Evolutionary conservation across 495 filamentous ascomycete species (phyloP).

Genomic region (Lasiosphaeria ovina): DNA sequence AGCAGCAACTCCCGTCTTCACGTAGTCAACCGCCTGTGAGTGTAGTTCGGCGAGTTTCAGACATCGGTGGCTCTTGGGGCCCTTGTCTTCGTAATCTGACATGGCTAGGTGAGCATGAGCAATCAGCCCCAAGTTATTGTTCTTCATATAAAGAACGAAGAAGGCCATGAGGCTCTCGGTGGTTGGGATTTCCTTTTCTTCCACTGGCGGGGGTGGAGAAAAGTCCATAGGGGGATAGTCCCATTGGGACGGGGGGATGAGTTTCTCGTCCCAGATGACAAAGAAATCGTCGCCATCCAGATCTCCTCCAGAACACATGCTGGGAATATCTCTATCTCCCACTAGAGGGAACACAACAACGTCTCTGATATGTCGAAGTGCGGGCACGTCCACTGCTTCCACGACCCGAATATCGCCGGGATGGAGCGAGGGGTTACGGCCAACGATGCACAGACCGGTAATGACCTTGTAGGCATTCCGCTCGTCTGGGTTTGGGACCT

Average conservation of each 20-base stretch:
- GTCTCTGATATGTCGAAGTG: constrained; percentile 71
- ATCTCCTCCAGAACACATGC: constrained; percentile 96
- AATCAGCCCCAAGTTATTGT: constrained; percentile 75
- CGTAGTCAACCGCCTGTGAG: constrained; percentile 89
- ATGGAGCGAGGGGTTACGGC: constrained; percentile 92
- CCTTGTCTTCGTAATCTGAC: constrained; percentile 61
- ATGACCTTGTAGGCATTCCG: constrained; percentile 60
- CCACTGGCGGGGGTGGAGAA: constrained; percentile 47
- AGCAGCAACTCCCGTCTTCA: constrained; percentile 81
- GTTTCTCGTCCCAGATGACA: constrained; percentile 82
- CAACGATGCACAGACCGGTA: constrained; percentile 75
- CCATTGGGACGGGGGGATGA: constrained; percentile 64
- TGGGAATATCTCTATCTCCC: constrained; percentile 80
- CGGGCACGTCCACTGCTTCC: constrained; percentile 71
- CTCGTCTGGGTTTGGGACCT: constrained; percentile 59
- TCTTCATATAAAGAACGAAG: constrained; percentile 93
- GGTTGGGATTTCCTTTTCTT: constrained; percentile 56
- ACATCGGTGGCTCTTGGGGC: constrained; percentile 69
- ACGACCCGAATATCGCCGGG: constrained; percentile 91
- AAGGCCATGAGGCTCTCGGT: constrained; percentile 73
- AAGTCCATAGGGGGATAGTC: constrained; percentile 76
- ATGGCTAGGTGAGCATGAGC: constrained; percentile 80
- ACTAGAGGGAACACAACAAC: constrained; percentile 83
- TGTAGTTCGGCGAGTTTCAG: constrained; percentile 75
- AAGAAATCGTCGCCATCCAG: constrained; percentile 95